These are phyloP conservation scores for Linnemannia elongata DNA, from an alignment of 192 early-diverging fungal species.

Conservation along the genomic window DNA sequence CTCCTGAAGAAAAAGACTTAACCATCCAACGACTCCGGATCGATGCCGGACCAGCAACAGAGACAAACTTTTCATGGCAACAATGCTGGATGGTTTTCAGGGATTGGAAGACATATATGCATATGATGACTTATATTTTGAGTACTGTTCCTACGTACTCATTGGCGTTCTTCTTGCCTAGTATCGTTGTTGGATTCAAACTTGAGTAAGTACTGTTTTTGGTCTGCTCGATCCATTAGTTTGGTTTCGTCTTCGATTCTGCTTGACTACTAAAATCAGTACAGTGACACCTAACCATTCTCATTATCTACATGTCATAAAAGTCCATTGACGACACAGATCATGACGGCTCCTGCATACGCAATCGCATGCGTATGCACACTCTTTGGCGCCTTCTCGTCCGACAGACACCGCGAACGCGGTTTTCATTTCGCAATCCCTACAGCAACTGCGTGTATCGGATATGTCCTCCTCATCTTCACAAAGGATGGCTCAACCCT, in stretches of 20 bases:
- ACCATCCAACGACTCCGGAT: conserved; percentile 46
- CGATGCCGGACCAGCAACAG: conserved; percentile 61
- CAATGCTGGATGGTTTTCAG: conserved; percentile 60
- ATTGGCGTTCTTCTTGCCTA: conserved; percentile 76
- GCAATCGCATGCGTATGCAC: conserved; percentile 49
- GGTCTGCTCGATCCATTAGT: too few relatives aligned
- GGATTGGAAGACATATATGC: conserved; percentile 65
- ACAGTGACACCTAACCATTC: not conserved
- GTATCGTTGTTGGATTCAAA: conserved; percentile 75
- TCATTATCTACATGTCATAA: not conserved
- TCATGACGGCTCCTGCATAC: conserved; percentile 62
- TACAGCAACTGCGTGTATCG: conserved; percentile 44
- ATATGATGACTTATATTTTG: conserved; percentile 70
- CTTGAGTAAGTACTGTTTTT: conserved; percentile 43
- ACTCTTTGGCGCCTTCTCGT: conserved; percentile 20
- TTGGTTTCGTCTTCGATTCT: too few relatives aligned
- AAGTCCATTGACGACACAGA: conserved; percentile 26
- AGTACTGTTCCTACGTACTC: conserved; percentile 72
- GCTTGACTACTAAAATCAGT: not conserved
- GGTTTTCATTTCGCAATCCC: conserved; percentile 59
- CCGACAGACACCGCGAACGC: conserved; percentile 39
- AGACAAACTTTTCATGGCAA: conserved; percentile 62
- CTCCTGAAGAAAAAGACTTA: conserved; percentile 53
- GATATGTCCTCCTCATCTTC: conserved; percentile 58
- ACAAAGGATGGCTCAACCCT: conserved; percentile 19